Evolutionary conservation across 2,329 filamentous ascomycete species (phyloP).

Genomic region (Cryphonectria parasitica): DNA sequence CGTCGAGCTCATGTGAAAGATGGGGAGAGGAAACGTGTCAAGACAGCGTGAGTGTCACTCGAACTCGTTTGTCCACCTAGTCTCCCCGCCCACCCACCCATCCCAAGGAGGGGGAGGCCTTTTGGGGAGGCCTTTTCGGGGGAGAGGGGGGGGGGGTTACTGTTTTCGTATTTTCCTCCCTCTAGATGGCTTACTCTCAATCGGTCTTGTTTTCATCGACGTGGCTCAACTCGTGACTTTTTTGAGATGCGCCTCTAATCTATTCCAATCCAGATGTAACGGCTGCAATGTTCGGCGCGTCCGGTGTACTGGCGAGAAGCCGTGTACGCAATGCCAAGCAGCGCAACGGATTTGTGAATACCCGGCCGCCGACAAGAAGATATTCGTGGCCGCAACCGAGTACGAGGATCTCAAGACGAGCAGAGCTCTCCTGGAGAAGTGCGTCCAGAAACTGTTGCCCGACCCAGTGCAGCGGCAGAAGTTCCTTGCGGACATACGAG

Average conservation of each 20-base stretch:
- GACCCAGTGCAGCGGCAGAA: conserved; percentile 42
- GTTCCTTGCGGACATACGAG: conserved; percentile 34
- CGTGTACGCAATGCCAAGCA: conserved; percentile 50
- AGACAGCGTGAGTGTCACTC: conserved; percentile 49
- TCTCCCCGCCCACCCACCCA: background rate
- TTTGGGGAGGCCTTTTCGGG: no score
- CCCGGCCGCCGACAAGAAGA: conserved; percentile 48
- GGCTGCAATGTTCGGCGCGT: conserved; percentile 56
- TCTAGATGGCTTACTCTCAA: background rate
- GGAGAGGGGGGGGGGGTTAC: no score
- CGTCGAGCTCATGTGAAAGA: conserved; percentile 52
- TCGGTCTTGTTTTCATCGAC: background rate
- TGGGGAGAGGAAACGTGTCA: conserved; percentile 53
- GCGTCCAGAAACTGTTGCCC: conserved; percentile 43
- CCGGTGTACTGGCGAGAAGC: conserved; percentile 55
- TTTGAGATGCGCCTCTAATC: conserved; percentile 17
- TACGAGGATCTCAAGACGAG: conserved; percentile 46
- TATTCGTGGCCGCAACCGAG: conserved; percentile 47
- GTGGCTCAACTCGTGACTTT: background rate
- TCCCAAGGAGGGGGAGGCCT: background rate
- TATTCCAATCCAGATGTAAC: conserved; percentile 48
- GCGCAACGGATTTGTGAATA: conserved; percentile 50
- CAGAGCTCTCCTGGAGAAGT: conserved; percentile 46
- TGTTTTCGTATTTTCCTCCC: no score
- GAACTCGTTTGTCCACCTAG: background rate